Percentiles rank a stretch among this genome's conserved stretches.
phyloP scores from a whole-genome alignment of 2,329 filamentous ascomycete species.

The Chalaropsis ovoidea region DNA sequence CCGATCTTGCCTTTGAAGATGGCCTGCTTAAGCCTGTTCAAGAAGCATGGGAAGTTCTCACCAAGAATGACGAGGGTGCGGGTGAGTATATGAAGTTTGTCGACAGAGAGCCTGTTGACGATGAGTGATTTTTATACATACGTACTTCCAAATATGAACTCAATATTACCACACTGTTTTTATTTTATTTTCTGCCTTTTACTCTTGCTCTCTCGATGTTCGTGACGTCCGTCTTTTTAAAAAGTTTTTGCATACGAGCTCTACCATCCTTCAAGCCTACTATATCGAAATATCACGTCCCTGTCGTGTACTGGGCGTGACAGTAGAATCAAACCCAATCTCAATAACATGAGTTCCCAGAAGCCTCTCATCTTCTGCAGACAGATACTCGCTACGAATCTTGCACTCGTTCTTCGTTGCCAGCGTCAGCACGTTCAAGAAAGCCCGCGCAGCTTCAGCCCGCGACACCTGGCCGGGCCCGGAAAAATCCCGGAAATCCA shows the following conservation, averaged over 20 bases:
- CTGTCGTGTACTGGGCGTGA: not conserved
- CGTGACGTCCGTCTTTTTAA: not conserved
- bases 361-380: constrained; percentile 28
- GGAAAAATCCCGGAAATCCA: constrained; percentile 62
- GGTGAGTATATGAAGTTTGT: constrained; percentile 65
- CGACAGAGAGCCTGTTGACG: constrained; percentile 54
- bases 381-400: constrained; percentile 33
- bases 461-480: constrained; percentile 44
- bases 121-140: constrained; percentile 46
- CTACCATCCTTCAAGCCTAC: not conserved
- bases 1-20: constrained; percentile 68
- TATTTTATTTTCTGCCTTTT: not conserved
- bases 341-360: constrained; percentile 23
- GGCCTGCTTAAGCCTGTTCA: constrained; percentile 54
- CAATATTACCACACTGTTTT: constrained; percentile 1
- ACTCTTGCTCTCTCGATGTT: not conserved
- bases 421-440: constrained; percentile 62
- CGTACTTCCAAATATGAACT: constrained; percentile 4
- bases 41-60: constrained; percentile 57
- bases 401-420: constrained; percentile 58
- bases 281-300: not conserved
- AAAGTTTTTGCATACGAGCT: not conserved
- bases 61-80: constrained; percentile 39
- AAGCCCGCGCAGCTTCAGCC: constrained; percentile 61
- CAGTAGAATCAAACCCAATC: constrained; percentile 17